Conservation (phyloP, 306 rosid species). For the Gastrolobium villosum region DNA sequence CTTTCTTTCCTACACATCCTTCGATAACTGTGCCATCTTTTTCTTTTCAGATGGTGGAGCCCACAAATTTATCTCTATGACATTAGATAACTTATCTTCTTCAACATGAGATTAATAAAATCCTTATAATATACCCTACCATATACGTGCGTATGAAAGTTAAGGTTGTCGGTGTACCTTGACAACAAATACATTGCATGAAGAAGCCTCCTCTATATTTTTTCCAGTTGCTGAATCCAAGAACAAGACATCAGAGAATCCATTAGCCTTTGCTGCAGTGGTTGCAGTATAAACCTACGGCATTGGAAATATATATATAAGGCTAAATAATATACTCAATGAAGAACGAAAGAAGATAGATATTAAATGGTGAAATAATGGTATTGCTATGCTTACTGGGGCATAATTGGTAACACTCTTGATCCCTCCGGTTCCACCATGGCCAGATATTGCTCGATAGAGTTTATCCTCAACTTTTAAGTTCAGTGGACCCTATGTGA, state of each 20-base stretch:
- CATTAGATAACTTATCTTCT: too few species aligned
- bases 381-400: constrained; percentile 56
- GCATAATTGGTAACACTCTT: constrained; percentile 73
- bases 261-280: constrained; percentile 57
- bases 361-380: background rate
- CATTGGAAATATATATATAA: background rate
- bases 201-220: constrained; percentile 57
- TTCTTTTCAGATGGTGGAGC: too few species aligned
- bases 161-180: constrained; percentile 55
- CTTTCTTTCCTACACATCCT: too few species aligned
- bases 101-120: too few species aligned
- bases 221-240: constrained; percentile 63
- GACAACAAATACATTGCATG: constrained; percentile 62
- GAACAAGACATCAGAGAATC: constrained; percentile 68
- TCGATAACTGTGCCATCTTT: too few species aligned
- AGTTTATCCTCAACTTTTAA: constrained; percentile 56
- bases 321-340: background rate
- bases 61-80: too few species aligned
- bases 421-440: constrained; percentile 72
- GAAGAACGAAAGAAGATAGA: background rate
- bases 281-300: constrained; percentile 51
- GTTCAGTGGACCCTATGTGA: constrained; percentile 58
- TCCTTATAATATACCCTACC: too few species aligned
- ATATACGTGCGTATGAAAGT: background rate
- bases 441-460: constrained; percentile 59